Evolutionary conservation across 768 basidiomycete species (phyloP).

Genomic region (Suillus alpinus): DNA sequence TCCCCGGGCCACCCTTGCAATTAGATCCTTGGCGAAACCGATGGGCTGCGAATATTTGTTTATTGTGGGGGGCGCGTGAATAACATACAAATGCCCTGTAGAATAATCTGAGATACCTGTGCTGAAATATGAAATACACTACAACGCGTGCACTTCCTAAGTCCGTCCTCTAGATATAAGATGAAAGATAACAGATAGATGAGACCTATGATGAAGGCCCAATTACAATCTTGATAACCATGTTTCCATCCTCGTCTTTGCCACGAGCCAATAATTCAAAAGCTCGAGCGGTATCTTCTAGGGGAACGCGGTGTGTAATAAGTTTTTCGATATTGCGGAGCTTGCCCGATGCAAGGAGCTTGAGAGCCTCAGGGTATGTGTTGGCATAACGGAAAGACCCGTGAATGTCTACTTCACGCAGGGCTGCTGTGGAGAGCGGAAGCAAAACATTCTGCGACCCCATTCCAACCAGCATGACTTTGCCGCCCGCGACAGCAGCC

Average conservation of each 20-base stretch:
- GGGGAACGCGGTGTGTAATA: conserved; percentile 72
- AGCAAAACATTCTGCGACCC: conserved; percentile 79
- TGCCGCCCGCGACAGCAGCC: conserved; percentile 83
- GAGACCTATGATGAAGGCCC: conserved; percentile 31
- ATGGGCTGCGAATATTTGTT: neutral
- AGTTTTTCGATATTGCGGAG: conserved; percentile 67
- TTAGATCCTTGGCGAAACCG: no score
- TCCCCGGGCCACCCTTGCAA: no score
- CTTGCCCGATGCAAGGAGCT: conserved; percentile 64
- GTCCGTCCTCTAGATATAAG: conserved; percentile 10
- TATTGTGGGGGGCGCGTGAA: neutral
- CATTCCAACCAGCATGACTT: conserved; percentile 95
- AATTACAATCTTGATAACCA: conserved; percentile 92
- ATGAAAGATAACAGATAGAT: neutral
- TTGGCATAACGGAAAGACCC: conserved; percentile 91
- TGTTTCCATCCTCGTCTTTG: conserved; percentile 70
- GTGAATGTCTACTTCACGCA: conserved; percentile 89
- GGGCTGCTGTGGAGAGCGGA: conserved; percentile 79
- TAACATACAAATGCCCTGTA: conserved; percentile 20
- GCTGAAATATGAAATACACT: conserved; percentile 11
- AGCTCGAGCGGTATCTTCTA: conserved; percentile 66
- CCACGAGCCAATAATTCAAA: conserved; percentile 82
- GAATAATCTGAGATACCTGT: conserved; percentile 5
- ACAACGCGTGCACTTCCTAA: conserved; percentile 1
- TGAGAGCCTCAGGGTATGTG: conserved; percentile 86